Base-by-base conservation (phyloP, 257 asterid species). In the Nicotiana tabacum region DNA sequence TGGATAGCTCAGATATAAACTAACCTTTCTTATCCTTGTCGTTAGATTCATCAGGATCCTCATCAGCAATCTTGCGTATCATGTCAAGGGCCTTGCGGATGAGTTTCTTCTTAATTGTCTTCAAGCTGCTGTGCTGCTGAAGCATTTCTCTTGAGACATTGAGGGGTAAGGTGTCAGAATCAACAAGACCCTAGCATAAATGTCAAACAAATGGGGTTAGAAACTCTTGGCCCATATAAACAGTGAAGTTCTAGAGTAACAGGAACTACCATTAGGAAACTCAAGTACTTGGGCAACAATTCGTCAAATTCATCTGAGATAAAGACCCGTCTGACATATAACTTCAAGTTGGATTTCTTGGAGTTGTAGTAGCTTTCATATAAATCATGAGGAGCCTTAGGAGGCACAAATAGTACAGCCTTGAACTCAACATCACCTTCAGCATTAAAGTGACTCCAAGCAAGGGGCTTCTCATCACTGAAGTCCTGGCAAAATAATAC, bases 71-170 rank as follows among this genome's bases (percentile, higher is more conserved):
- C 85, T 90, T 96, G 80, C 98, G 94, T 77, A 96, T 94, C 98
- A 96, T 94, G 82, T 96, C 99, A 78, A 93, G 98, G 77, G 98
- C 99, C 91, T 94, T 96, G 80, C 99, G 91, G 77, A 96, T 94
- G 83, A 94, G 97, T 88, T 96, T 96, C 92, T 94, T 96, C 90
- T 96, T 96, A 35, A 96, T 96, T 9, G 98, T 96, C 87, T 89
- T 96, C 92, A 96, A 91, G 91, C 98, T 94, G 91, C 92, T 92
- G 68, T 96, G 99, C 67, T 94, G 97, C 86, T 96, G 99, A 55
- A 96, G 95, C 99, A 95, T 95, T 89, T 96, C 99, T 91, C 98
- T 87, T 9, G 98, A 96, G 43, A 96, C 99, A 80, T 96, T 96
- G 55, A 96, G 94, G 6, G 99, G 99, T 85, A 96, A 84, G 65